Evolutionary conservation across 148 eudicot species (phyloP), one percentile per base, ranked within the genome.

Genomic region (Hydrangea macrophylla): DNA sequence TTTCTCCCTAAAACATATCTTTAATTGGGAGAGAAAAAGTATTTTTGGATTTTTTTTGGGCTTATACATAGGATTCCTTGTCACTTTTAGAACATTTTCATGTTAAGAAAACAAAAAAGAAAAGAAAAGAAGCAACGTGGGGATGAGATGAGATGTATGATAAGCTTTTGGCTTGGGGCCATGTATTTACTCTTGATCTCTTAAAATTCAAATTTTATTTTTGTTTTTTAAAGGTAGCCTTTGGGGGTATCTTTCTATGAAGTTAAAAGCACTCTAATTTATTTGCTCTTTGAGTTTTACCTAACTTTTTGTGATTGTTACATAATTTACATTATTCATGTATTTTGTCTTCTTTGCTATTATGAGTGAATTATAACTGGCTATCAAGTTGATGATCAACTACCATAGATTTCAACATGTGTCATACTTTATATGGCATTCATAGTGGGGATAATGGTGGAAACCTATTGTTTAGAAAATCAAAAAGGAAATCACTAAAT

Each of bases 11-110:
- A 71, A 68, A 63, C 67, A 5, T 28, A 36, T 12, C 33, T 75
- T 58, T 6, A 50, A 55, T 62, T 39, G 75, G 60, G 74, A 64
- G 68, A 27, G 35, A 53, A 68, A 60, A 74, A 56, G 77, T 59
- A n/a, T 22, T 58, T 60, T 78, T 78, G 74, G 80, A n/a, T n/a
- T n/a, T n/a, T 77, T 75, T 75, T 75, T 71, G 69, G 55, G 39
- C 27, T 50, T 48, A 55, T 59, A 67, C 85, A 67, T 81, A 36
- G 84, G 81, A 81, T 77, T 81, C 82, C 75, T 37, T 8, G 8
- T 35, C 71, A 60, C 75, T 71, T 71, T 71, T 22, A 35, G 71
- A 58, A 36, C 68, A 64, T 48, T 59, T 66, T 26, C 22, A 39
- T 12, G 57, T 53, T 44, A 66, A 60, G 63, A 70, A 45, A 74